Conservation (phyloP, 805 yeast genomes). For the Starmerella ratchasimensis region DNA sequence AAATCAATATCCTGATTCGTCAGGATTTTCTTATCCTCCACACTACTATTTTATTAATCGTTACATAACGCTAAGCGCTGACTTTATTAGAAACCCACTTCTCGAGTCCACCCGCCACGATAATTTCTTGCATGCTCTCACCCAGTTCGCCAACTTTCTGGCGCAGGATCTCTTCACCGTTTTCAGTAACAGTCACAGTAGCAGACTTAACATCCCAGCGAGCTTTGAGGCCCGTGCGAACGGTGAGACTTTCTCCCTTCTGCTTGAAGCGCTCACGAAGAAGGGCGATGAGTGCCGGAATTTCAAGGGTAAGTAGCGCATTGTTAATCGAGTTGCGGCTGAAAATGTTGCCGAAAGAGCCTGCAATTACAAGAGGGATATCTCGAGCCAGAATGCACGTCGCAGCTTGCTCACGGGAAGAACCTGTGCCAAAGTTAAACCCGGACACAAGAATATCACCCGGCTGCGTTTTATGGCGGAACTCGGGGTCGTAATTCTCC, state of each 20-base stretch:
- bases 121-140: constrained; percentile 87
- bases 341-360: constrained; percentile 94
- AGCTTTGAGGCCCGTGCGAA: constrained; percentile 88
- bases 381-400: constrained; percentile 94
- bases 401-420: constrained; percentile 98
- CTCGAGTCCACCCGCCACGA: constrained; percentile 93
- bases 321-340: constrained; percentile 92
- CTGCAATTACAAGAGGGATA: constrained; percentile 83
- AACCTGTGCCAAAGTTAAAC: constrained; percentile 94
- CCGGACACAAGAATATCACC: constrained; percentile 89
- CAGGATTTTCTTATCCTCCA: not conserved
- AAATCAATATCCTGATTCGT: not conserved
- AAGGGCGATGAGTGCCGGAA: constrained; percentile 70
- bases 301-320: constrained; percentile 84
- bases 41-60: not conserved
- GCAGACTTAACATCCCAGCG: constrained; percentile 88
- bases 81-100: constrained; percentile 60
- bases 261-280: constrained; percentile 54
- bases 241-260: constrained; percentile 50
- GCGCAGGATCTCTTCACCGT: constrained; percentile 42
- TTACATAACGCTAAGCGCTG: not conserved
- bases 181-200: constrained; percentile 61
- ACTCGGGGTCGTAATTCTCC: constrained; percentile 95
- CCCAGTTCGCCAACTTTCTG: constrained; percentile 95
- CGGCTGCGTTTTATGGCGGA: constrained; percentile 62